Percentiles rank a stretch among this genome's conserved stretches.
Conservation (phyloP, 2,329 filamentous ascomycete species). For the Fulvia fulva region DNA sequence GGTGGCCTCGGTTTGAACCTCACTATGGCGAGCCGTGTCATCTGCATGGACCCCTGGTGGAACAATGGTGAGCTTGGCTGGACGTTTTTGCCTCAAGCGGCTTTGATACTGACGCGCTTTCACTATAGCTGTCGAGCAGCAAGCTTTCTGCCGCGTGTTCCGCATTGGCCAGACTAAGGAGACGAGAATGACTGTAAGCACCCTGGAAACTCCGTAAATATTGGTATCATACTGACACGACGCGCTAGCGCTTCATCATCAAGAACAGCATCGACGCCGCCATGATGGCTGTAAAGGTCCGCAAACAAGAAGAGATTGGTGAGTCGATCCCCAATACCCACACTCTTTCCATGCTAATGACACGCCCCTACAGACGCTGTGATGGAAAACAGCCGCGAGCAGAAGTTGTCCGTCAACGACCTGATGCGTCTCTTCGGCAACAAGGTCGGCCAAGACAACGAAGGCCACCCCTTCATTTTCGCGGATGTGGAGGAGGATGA, state of each 20-base stretch:
- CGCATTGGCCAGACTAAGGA: conserved; percentile 62
- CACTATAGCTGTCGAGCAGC: conserved; percentile 19
- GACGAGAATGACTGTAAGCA: conserved; percentile 50
- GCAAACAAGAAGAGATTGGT: conserved; percentile 49
- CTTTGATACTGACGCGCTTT: not conserved
- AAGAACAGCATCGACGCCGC: conserved; percentile 56
- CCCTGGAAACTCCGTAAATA: no score
- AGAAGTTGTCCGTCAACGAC: conserved; percentile 37
- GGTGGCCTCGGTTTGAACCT: conserved; percentile 59
- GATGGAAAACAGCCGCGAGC: conserved; percentile 38
- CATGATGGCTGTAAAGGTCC: conserved; percentile 53
- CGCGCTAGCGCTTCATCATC: conserved; percentile 49
- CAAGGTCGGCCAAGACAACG: conserved; percentile 35
- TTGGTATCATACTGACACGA: not conserved
- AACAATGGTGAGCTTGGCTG: conserved; percentile 40
- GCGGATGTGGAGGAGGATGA: conserved; percentile 32
- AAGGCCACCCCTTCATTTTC: conserved; percentile 41
- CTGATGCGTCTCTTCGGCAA: conserved; percentile 46
- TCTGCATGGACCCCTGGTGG: conserved; percentile 54
- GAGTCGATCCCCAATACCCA: not conserved
- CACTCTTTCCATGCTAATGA: not conserved
- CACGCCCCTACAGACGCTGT: conserved; percentile 24
- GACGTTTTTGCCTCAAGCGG: not conserved
- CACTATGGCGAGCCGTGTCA: conserved; percentile 51
- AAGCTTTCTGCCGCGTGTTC: conserved; percentile 56